A percentile compares a stretch with the other conserved stretches of the same genome.
These are phyloP conservation scores for Lunasporangiospora selenospora DNA, from an alignment of 192 early-diverging fungal species.

Conservation along the genomic window DNA sequence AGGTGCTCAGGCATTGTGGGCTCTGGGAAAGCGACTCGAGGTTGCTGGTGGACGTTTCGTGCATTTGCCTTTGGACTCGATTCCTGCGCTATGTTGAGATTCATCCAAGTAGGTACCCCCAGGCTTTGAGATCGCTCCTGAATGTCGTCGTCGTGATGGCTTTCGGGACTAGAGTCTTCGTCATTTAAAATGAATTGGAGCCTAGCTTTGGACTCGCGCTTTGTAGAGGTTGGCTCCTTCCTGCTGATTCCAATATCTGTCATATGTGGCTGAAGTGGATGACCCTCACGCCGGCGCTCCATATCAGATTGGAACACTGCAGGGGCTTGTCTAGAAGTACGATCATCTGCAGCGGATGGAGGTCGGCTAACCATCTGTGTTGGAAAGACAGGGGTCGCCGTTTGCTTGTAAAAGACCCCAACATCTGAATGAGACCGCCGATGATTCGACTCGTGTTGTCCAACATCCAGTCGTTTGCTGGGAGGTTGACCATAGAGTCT, in stretches of 20 bases:
- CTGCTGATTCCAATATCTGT: too few species aligned
- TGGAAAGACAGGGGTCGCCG: too few species aligned
- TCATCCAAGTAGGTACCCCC: conserved; percentile 7
- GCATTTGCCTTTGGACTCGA: neutral
- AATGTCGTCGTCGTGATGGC: conserved; percentile 4
- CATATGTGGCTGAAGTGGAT: too few species aligned
- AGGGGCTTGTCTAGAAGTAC: too few species aligned
- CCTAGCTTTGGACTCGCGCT: conserved; percentile 24
- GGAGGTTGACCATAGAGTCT: conserved; percentile 14
- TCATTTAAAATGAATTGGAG: conserved; percentile 45
- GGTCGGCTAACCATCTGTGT: too few species aligned
- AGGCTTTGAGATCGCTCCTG: conserved; percentile 1
- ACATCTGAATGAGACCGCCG: conserved; percentile 32
- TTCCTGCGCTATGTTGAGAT: neutral
- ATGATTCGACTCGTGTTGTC: conserved; percentile 25
- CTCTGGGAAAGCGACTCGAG: neutral
- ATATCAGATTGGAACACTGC: too few species aligned
- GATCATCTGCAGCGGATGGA: too few species aligned
- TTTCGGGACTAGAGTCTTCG: conserved; percentile 19
- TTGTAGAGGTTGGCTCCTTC: neutral
- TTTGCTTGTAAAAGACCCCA: conserved; percentile 13
- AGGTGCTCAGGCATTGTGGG: neutral
- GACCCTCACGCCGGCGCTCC: too few species aligned
- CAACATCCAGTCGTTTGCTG: conserved; percentile 28
- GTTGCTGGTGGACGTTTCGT: too few species aligned